Evolutionary conservation across 768 basidiomycete genomes (phyloP).

Genomic region (Xerocomellus chrysenteron): DNA sequence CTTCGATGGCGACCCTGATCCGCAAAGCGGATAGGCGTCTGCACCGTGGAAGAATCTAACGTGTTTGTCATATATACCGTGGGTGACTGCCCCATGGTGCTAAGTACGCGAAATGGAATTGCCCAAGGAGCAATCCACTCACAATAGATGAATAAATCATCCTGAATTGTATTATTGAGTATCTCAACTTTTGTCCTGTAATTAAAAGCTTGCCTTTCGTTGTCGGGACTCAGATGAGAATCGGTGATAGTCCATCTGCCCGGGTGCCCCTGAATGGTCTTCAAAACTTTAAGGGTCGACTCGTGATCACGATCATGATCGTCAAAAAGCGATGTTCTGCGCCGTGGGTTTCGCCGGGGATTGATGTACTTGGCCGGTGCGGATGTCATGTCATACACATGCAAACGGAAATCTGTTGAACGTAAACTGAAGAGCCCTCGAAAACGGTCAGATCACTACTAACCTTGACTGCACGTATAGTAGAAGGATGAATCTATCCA

Average conservation of each 20-base stretch:
- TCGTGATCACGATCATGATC: slow-evolving; percentile 42
- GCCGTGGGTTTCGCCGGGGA: slow-evolving; percentile 13
- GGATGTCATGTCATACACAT: slow-evolving; percentile 79
- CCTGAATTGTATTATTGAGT: slow-evolving; percentile 38
- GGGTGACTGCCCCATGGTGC: slow-evolving; percentile 49
- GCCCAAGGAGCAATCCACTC: not conserved
- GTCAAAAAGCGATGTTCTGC: slow-evolving; percentile 19
- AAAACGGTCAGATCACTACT: slow-evolving; percentile 1
- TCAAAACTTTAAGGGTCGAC: slow-evolving; percentile 48
- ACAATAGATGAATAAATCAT: slow-evolving; percentile 94
- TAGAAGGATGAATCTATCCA: slow-evolving; percentile 80
- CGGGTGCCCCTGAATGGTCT: slow-evolving; percentile 71
- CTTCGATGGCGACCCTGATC: slow-evolving; percentile 43
- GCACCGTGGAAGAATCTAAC: slow-evolving; percentile 56
- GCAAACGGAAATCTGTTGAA: slow-evolving; percentile 76
- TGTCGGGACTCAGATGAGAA: slow-evolving; percentile 85
- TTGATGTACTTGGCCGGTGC: slow-evolving; percentile 34
- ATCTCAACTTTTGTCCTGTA: slow-evolving; percentile 48
- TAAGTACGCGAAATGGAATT: not conserved
- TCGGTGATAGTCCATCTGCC: slow-evolving; percentile 96
- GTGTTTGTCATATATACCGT: slow-evolving; percentile 76
- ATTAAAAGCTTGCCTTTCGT: slow-evolving; percentile 59
- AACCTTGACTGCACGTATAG: slow-evolving; percentile 88
- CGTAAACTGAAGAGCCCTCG: not conserved
- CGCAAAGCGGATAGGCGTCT: slow-evolving; percentile 61